phyloP scores from a whole-genome alignment of 2,329 filamentous ascomycete species.

The Pseudopithomyces chartarum region DNA sequence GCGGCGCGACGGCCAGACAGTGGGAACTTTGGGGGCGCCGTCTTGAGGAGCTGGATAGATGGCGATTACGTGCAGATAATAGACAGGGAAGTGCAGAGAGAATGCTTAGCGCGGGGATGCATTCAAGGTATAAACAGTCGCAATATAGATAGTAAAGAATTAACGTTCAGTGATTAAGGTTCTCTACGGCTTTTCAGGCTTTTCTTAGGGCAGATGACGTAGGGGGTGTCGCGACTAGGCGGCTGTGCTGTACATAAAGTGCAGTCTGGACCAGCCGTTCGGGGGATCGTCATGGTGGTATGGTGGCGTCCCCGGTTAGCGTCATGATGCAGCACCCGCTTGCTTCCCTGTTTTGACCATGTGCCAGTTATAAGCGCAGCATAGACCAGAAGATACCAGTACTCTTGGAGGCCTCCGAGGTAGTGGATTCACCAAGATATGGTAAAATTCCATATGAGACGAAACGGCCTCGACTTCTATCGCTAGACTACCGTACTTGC shows the following conservation, averaged over 20 bases:
- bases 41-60: constrained; percentile 22
- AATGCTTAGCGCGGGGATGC: constrained; percentile 3
- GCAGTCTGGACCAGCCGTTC: constrained; percentile 1
- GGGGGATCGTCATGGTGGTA: constrained; percentile 5
- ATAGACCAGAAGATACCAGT: no score
- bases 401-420: no score
- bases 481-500: no score
- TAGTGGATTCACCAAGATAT: no score
- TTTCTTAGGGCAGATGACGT: constrained; percentile 5
- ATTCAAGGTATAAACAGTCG: neutral
- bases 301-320: neutral
- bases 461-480: no score
- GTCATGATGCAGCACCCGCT: constrained; percentile 8
- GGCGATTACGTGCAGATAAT: neutral
- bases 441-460: no score
- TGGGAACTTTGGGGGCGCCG: constrained; percentile 31
- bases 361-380: no score
- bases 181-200: neutral
- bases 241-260: no score
- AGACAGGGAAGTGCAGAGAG: neutral
- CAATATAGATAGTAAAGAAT: neutral
- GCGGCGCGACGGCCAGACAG: constrained; percentile 28
- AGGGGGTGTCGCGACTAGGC: neutral
- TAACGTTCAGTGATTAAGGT: neutral
- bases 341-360: neutral